Evolutionary conservation across 176 grass and related monocot species (phyloP), one percentile per base, ranked within the genome.

Genomic region (Paspalum notatum): DNA sequence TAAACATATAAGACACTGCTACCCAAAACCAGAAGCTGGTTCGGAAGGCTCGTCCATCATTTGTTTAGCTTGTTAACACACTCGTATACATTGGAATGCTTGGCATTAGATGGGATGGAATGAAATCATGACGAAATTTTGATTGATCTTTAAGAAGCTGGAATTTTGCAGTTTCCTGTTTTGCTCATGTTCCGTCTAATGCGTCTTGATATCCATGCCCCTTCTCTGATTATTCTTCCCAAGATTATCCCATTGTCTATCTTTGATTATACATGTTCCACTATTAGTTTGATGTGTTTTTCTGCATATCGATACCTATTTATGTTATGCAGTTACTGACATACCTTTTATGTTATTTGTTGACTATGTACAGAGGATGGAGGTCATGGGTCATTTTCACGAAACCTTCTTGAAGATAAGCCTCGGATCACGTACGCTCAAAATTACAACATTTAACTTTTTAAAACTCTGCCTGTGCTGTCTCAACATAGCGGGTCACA

Each of bases 341-440:
- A 49, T 21, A 15, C 4, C n/a, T 82, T 26, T 17, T 27, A 8
- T 62, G 56, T 52, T 53, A 26, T 27, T 52, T 64, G 43, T 72
- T 42, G 37, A 46, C 64, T 49, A 72, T 78, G 56, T 37, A 10
- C 16, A 5, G 41, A 17, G 1, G 81, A 51, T 62, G 51, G 32
- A 13, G 71, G 51, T 32, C 65, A 66, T 81, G 58, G 15, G 51
- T 11, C 45, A 62, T 77, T 80, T 84, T 70, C 49, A 20, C 89
- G 86, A 2, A 80, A 32, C 62, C 61, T 94, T 43, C 87, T 91
- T 75, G 40, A 84, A 71, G 86, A 90, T 24, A 83, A 80, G 22
- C 90, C 90, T 43, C 22, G 4, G 32, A 80, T 94, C 56, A 89
- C 71, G 92, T 98, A 89, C 81, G 92, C 80, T 52, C 52, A 38